These are phyloP conservation scores for Lactarius trivialis DNA, from an alignment of 768 basidiomycete genomes.

Conservation along the genomic window DNA sequence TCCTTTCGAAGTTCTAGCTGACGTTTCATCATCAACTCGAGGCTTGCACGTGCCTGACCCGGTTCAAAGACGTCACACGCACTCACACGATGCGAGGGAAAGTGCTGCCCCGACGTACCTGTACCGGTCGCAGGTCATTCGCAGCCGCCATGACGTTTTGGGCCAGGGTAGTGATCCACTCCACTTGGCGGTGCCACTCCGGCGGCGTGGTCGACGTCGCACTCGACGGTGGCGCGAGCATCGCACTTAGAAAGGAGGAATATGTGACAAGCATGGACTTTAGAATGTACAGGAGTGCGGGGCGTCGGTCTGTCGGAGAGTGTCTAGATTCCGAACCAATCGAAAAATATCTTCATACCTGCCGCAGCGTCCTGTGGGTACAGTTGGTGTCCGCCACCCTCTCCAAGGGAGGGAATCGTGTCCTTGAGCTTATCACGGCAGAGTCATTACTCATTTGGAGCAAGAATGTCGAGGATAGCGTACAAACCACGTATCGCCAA, in stretches of 20 bases:
- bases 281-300: slow-evolving; percentile 63
- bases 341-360: slow-evolving; percentile 38
- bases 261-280: slow-evolving; percentile 76
- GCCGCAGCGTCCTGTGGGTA: slow-evolving; percentile 67
- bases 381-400: slow-evolving; percentile 72
- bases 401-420: slow-evolving; percentile 72
- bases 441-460: slow-evolving; percentile 2
- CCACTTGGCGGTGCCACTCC: slow-evolving; percentile 68
- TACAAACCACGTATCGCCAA: slow-evolving; percentile 89
- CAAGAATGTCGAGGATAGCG: slow-evolving; percentile 28
- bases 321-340: background rate
- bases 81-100: no score
- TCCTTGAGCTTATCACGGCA: slow-evolving; percentile 60
- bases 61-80: background rate
- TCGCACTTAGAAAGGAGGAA: slow-evolving; percentile 61
- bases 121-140: slow-evolving; percentile 84
- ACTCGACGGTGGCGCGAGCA: slow-evolving; percentile 59
- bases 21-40: slow-evolving; percentile 75
- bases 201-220: slow-evolving; percentile 40
- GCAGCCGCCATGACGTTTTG: slow-evolving; percentile 88
- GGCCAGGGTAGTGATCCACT: slow-evolving; percentile 75
- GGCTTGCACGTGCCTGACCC: slow-evolving; percentile 64
- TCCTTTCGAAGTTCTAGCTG: slow-evolving; percentile 69
- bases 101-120: slow-evolving; percentile 40
- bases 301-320: slow-evolving; percentile 56